Percentiles rank a stretch among this genome's conserved stretches.
These are phyloP conservation scores for Pelargonium cotyledonis DNA, from an alignment of 441 rosid species.

Conservation along the genomic window DNA sequence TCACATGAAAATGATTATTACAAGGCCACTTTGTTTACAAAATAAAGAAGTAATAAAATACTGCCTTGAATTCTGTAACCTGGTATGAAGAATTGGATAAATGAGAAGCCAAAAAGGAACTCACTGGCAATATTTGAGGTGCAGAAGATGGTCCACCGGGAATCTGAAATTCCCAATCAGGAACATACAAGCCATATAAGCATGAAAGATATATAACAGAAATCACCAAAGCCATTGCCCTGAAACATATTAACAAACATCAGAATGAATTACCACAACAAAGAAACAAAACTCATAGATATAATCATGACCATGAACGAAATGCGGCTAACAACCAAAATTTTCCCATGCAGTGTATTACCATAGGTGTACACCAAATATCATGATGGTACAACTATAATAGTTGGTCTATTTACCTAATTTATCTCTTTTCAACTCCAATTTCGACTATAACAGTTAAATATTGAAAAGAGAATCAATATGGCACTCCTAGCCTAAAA, in stretches of 20 bases:
- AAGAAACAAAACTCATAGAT: not conserved
- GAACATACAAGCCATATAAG: conserved; percentile 62
- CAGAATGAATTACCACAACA: too few relatives aligned
- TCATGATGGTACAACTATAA: not conserved
- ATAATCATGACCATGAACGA: not conserved
- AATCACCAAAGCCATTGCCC: conserved; percentile 45
- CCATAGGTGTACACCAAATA: not conserved
- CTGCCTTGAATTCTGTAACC: not conserved
- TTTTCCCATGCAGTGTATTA: too few relatives aligned
- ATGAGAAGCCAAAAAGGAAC: conserved; percentile 13
- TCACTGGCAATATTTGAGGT: conserved; percentile 38
- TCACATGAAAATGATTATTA: conserved; percentile 16
- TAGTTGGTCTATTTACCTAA: not conserved
- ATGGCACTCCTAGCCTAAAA: not conserved
- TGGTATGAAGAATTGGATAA: not conserved
- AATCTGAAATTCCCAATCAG: conserved; percentile 68
- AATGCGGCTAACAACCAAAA: too few relatives aligned
- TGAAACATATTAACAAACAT: conserved; percentile 20
- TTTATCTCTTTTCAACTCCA: too few relatives aligned
- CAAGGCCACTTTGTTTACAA: not conserved
- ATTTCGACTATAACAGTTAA: too few relatives aligned
- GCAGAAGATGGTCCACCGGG: conserved; percentile 40
- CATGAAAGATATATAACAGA: conserved; percentile 39
- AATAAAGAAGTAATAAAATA: not conserved
- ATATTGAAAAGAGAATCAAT: not conserved